Percentiles rank a stretch among this genome's conserved stretches.
Conservation (phyloP, 129 eudicot species). For the Ambrosia artemisiifolia region DNA sequence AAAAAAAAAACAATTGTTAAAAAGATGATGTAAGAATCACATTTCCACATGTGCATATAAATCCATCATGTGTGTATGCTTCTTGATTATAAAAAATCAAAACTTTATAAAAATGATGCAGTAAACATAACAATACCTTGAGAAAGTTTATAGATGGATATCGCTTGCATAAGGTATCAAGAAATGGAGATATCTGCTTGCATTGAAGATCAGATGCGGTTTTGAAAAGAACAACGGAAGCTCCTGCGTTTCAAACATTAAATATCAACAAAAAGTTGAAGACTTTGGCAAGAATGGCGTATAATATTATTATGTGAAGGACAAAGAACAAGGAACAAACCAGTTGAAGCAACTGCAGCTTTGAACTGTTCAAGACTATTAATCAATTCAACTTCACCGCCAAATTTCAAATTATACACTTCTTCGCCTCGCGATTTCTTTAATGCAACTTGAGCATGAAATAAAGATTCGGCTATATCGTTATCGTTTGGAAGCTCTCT, state of each 20-base stretch:
- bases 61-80: conserved; percentile 11
- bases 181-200: conserved; percentile 56
- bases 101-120: conserved; percentile 19
- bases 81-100: conserved; percentile 7
- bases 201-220: conserved; percentile 50
- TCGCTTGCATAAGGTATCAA: conserved; percentile 65
- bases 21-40: conserved; percentile 16
- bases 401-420: conserved; percentile 80
- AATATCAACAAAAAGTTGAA: not conserved
- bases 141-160: conserved; percentile 80
- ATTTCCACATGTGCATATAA: conserved; percentile 10
- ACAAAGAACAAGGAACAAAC: conserved; percentile 35
- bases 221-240: conserved; percentile 70
- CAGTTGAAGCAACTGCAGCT: conserved; percentile 74
- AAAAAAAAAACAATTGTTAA: conserved; percentile 4
- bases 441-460: conserved; percentile 84
- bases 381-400: conserved; percentile 84
- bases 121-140: conserved; percentile 45
- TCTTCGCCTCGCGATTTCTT: conserved; percentile 87
- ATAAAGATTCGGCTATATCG: conserved; percentile 76
- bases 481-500: conserved; percentile 61
- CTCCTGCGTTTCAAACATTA: conserved; percentile 48
- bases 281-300: conserved; percentile 5
- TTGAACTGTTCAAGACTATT: conserved; percentile 70
- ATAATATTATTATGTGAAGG: not conserved